phyloP scores from a whole-genome alignment of 164 flowering plant species.

The Vitis riparia region DNA sequence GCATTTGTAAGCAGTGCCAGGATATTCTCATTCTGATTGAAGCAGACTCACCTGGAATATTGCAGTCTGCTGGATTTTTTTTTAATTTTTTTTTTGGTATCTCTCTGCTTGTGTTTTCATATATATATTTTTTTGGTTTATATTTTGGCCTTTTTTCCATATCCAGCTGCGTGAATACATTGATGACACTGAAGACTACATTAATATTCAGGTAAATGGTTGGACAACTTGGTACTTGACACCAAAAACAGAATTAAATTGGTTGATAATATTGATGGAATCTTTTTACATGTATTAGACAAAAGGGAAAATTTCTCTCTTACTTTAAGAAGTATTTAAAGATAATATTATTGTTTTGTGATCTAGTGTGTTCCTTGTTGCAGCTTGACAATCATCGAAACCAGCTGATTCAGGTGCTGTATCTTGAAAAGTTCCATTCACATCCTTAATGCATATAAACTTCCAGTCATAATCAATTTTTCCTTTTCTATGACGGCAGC shows the following conservation, averaged over 20 bases:
- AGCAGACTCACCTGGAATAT: too few relatives aligned
- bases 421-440: neutral
- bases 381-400: conserved; percentile 85
- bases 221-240: neutral
- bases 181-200: conserved; percentile 97
- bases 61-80: too few relatives aligned
- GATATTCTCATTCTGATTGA: too few relatives aligned
- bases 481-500: conserved; percentile 35
- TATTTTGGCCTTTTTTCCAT: neutral
- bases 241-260: neutral
- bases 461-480: too few relatives aligned
- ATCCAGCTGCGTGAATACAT: conserved; percentile 90
- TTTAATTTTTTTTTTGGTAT: too few relatives aligned
- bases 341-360: neutral
- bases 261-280: neutral
- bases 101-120: too few relatives aligned
- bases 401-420: conserved; percentile 72
- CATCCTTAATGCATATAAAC: too few relatives aligned
- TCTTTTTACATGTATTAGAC: too few relatives aligned
- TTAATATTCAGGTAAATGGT: conserved; percentile 82
- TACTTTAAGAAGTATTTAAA: neutral
- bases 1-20: too few relatives aligned
- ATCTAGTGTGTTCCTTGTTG: conserved; percentile 12
- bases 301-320: neutral
- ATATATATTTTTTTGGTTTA: neutral